Base-by-base conservation (phyloP, 176 grass and related monocot species). In the Oryza meridionalis region DNA sequence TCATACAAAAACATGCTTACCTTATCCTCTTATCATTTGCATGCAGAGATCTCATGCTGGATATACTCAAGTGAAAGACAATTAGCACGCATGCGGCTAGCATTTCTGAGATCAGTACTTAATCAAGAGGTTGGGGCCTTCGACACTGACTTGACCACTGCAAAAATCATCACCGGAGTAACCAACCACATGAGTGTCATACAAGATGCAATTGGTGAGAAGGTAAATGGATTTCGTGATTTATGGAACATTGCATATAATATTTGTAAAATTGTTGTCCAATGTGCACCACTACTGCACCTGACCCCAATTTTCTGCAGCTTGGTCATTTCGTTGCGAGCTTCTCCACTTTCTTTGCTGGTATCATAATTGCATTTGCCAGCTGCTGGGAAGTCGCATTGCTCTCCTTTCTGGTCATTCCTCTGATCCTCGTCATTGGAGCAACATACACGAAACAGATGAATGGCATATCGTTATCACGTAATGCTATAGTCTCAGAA, bases 161-260 rank as follows among this genome's bases (percentile, higher is more conserved):
- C 84, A 15, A 77, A 80, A 37, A 74, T 90, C 49, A 90, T 90
- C 49, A 78, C 84, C 3, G 84, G 84, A 43, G 71, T 80, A 37
- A 87, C 89, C 3, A 79, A 25, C 46, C 84, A 90, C 50, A 90
- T 90, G 89, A 90, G 65, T 44, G 25, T 70, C 84, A 87, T 90
- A 72, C 89, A 90, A 75, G 89, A 90, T 25, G 89, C 89, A 74
- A 91, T 91, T 73, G 85, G 85, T 40, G 81, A 88, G 85, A 82
- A 91, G 81, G 85, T 88, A 72, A 72, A 63, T 9, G 4, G 24
- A 77, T 42, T 85, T 81, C 17, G 62, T 11, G 44, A 58, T 75
- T 35, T 47, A 27, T 1, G 9, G 38, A 76, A 15, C 31, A 53
- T 32, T 44, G 53, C 40, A 7, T n/a, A 1, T n/a, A 26, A 58